Percentiles rank a stretch among this genome's conserved stretches.
Evolutionary conservation across 1,139 yeast species (phyloP).

Genomic region (Blastobotrys niveus): DNA sequence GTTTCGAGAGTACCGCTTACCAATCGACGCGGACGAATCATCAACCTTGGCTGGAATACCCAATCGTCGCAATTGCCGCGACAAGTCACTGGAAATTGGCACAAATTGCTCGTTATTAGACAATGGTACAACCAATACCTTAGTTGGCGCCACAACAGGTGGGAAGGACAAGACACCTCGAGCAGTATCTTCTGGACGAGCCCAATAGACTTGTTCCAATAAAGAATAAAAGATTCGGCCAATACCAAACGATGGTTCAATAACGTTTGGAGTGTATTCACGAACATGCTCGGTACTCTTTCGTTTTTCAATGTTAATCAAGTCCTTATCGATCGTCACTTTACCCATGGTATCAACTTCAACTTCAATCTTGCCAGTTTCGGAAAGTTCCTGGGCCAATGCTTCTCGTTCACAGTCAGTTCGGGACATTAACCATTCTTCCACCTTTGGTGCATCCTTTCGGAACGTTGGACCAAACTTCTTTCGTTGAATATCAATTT

Average conservation of each 20-base stretch:
- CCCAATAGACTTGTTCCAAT: constrained; percentile 94
- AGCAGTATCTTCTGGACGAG: constrained; percentile 85
- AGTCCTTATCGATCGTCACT: constrained; percentile 65
- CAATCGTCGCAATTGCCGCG: constrained; percentile 63
- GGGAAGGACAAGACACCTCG: constrained; percentile 92
- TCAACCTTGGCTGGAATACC: constrained; percentile 95
- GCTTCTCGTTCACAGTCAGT: constrained; percentile 83
- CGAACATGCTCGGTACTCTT: constrained; percentile 84
- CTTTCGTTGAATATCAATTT: constrained; percentile 84
- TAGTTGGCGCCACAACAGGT: constrained; percentile 95
- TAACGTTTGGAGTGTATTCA: constrained; percentile 94
- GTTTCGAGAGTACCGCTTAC: constrained; percentile 97
- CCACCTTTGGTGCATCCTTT: constrained; percentile 91
- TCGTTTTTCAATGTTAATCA: constrained; percentile 70
- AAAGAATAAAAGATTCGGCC: constrained; percentile 93
- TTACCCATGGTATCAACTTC: constrained; percentile 54
- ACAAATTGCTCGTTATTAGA: constrained; percentile 76
- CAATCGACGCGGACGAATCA: constrained; percentile 96
- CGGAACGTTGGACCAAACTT: constrained; percentile 97
- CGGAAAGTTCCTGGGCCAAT: constrained; percentile 60
- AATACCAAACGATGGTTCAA: constrained; percentile 98
- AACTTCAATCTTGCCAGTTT: constrained; percentile 60
- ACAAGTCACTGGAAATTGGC: constrained; percentile 61
- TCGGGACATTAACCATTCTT: constrained; percentile 67
- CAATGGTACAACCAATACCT: constrained; percentile 91